Base-by-base conservation (phyloP, 371 early-diverging fungal species). In the Mucor ambiguus region DNA sequence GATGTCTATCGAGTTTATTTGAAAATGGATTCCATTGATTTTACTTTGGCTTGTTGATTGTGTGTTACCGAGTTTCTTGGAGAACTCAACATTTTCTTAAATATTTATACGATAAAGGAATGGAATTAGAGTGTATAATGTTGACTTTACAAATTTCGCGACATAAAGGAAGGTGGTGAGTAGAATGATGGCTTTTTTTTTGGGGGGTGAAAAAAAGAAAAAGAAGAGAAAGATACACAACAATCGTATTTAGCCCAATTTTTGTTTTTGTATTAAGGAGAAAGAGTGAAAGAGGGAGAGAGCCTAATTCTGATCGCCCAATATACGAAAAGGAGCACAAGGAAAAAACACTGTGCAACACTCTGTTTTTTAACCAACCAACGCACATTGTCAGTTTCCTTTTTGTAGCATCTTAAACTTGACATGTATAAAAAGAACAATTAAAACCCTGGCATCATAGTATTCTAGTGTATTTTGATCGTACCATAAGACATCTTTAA, bases 21-120 rank as follows among this genome's bases (percentile, higher is more conserved):
- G n/a, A n/a, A n/a, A n/a, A n/a, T n/a, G n/a, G n/a, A n/a, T n/a
- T n/a, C n/a, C n/a, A n/a, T n/a, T n/a, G n/a, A 10, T 68, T 57
- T 61, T 66, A 70, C 71, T 57, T 70, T 70, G 28, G 71, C 71
- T 66, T 70, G 71, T 44, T 66, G 67, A 54, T 70, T 70, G 24
- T 70, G 71, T 57, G 66, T 60, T 46, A 66, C 66, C 32, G 70
- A 65, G 35, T 70, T 70, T 65, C 70, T 65, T 60, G 70, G 58
- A 43, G 70, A 70, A 60, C 66, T 70, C 41, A 70, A 44, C 70
- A 52, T 52, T 26, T 12, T 49, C 14, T 52, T 24, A 12, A 52
- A 26, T 52, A 52, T 24, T 28, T 26, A 26, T 52, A 24, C 12
- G 22, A 59, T 48, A 63, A 63, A 61, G 57, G 68, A 63, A 58